Evolutionary conservation across 208 protist genomes (phyloP).

Genomic region (Polymyxa betae): DNA sequence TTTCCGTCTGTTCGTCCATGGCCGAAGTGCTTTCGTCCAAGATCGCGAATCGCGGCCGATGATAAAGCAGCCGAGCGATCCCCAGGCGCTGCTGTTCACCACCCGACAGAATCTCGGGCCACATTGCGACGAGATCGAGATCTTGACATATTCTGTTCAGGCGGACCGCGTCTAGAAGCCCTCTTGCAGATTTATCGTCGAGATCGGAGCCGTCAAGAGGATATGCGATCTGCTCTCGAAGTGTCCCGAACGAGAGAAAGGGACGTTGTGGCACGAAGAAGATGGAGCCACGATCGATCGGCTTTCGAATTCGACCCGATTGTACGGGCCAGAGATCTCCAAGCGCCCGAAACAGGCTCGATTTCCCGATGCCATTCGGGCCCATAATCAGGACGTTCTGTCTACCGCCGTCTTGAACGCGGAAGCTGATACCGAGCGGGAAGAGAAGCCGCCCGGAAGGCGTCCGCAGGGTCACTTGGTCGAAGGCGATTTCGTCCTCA

Average conservation of each 20-base stretch:
- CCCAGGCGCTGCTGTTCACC: constrained; percentile 60
- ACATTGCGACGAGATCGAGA: background rate
- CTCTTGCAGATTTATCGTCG: background rate
- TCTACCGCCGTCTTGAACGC: background rate
- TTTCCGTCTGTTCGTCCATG: constrained; percentile 31
- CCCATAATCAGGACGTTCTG: constrained; percentile 14
- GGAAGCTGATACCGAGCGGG: background rate
- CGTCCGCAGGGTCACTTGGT: background rate
- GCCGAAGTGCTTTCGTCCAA: constrained; percentile 61
- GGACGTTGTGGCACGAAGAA: constrained; percentile 64
- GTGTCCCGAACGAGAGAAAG: constrained; percentile 60
- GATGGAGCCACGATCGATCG: constrained; percentile 17
- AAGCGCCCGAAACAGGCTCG: background rate
- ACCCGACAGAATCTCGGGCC: constrained; percentile 48
- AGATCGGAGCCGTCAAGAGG: background rate
- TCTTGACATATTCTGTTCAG: background rate
- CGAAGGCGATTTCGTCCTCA: background rate
- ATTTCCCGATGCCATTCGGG: constrained; percentile 1
- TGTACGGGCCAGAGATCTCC: constrained; percentile 36
- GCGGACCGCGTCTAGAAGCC: background rate
- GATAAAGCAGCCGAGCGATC: constrained; percentile 34
- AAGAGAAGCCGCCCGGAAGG: background rate
- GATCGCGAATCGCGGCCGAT: constrained; percentile 57
- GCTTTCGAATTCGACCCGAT: background rate
- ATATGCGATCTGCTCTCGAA: constrained; percentile 62